Percentiles rank a stretch among this genome's conserved stretches.
phyloP scores from a whole-genome alignment of 2,329 filamentous ascomycete species.

The Orbilia ellipsospora region DNA sequence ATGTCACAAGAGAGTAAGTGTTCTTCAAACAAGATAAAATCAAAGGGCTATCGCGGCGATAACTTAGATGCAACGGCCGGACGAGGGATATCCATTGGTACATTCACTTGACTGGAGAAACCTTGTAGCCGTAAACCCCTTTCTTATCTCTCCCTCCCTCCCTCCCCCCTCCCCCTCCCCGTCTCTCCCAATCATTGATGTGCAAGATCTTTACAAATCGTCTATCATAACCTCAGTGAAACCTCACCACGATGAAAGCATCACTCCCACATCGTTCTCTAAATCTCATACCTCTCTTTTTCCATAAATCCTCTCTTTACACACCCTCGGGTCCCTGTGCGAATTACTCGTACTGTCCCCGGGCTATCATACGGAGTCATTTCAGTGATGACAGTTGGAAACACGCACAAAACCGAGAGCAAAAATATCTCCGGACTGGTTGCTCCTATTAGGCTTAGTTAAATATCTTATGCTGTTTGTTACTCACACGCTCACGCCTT shows the following conservation, averaged over 20 bases:
- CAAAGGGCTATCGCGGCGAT: conserved; percentile 39
- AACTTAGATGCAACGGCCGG: conserved; percentile 51
- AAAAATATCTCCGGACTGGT: conserved; percentile 47
- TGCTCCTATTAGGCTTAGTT: conserved; percentile 61
- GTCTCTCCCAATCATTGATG: conserved; percentile 36
- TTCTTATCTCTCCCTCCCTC: conserved; percentile 1
- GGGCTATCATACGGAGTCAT: conserved; percentile 49
- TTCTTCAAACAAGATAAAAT: conserved; percentile 57
- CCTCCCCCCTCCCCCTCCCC: background rate
- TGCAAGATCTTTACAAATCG: conserved; percentile 56
- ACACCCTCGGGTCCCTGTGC: conserved; percentile 44
- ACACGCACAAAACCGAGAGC: conserved; percentile 41
- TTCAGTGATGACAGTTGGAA: conserved; percentile 45
- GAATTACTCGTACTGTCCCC: conserved; percentile 45
- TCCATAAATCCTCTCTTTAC: conserved; percentile 36
- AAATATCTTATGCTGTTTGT: conserved; percentile 67
- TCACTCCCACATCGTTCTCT: conserved; percentile 45
- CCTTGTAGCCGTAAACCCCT: conserved; percentile 50
- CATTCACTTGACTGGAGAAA: conserved; percentile 50
- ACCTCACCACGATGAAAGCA: conserved; percentile 53
- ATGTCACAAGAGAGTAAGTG: conserved; percentile 99
- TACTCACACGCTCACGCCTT: conserved; percentile 67
- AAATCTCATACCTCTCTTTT: conserved; percentile 39
- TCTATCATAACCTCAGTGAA: conserved; percentile 56
- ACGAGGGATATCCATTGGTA: conserved; percentile 53